A percentile compares a stretch with the other conserved stretches of the same genome.
Evolutionary conservation across 441 rosid genomes (phyloP).

Genomic region (Gossypium lobatum): DNA sequence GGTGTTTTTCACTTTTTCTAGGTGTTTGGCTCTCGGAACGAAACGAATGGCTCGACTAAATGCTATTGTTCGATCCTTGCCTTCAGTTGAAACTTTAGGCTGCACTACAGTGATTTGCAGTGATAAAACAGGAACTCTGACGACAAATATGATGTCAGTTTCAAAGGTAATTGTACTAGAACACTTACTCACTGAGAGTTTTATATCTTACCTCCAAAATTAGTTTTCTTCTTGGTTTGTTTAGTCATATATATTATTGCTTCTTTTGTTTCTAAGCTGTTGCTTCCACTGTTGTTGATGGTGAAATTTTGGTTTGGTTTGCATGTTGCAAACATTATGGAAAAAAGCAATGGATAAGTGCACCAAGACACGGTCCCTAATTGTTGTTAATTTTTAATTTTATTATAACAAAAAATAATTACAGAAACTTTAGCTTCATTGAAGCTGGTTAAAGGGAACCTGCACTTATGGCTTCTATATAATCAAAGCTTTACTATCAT

Average conservation of each 20-base stretch:
- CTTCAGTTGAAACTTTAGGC: conserved; percentile 96
- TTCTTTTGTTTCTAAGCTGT: conserved; percentile 5
- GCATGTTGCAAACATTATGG: neutral
- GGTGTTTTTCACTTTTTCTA: conserved; percentile 20
- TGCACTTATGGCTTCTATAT: conserved; percentile 1
- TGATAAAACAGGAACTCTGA: conserved; percentile 97
- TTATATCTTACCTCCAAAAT: neutral
- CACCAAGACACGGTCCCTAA: neutral
- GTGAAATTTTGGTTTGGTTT: conserved; percentile 8
- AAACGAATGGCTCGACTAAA: conserved; percentile 99
- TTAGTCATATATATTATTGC: neutral
- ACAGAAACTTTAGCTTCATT: neutral
- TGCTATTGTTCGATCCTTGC: conserved; percentile 96
- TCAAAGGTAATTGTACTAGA: conserved; percentile 59
- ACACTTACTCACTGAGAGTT: conserved; percentile 2
- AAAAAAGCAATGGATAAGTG: neutral
- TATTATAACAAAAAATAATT: neutral
- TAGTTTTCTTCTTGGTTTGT: neutral
- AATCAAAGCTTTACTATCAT: neutral
- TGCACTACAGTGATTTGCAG: conserved; percentile 99
- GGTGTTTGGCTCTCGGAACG: conserved; percentile 99
- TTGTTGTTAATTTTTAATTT: neutral
- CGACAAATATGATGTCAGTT: conserved; percentile 99
- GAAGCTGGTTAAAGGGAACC: neutral
- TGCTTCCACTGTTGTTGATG: neutral